Evolutionary conservation across 768 basidiomycete species (phyloP), one percentile per base, ranked within the genome.

Genomic region (Naganishia onofrii): DNA sequence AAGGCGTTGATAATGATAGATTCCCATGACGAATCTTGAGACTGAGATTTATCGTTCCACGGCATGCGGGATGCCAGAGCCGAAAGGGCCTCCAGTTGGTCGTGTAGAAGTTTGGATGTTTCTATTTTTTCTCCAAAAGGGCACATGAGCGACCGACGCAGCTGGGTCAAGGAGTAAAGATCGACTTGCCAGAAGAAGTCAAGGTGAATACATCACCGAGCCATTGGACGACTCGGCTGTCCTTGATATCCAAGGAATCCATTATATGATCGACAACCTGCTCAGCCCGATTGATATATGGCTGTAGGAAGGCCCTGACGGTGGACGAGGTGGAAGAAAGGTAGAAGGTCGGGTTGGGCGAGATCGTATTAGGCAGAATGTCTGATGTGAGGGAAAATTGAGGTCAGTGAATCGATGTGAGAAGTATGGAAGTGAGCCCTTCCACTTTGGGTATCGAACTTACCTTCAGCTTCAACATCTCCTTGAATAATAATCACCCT

Each of bases 401-500:
- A 15, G 3, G 44, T 46, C 44, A 46, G 44, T 8, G 15, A 46
- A 46, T 46, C 21, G 44, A 3, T 6, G 13, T 7, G 58, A 28
- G 34, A n/a, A 58, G 23, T 12, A 32, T 26, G 9, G 32, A 12
- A 38, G 34, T 15, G 31, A 48, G 8, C 3, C n/a, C 29, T 58
- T 36, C 23, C 17, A 6, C 7, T 42, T 3, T 21, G 13, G 19
- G 6, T 36, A 26, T 4, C 42, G 6, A 17, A 63, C 60, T 26
- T 5, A 78, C 77, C 76, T 68, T 77, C 74, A 52, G 76, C 34
- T 3, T 52, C 29, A 0, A 77, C 74, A 52, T 76, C 75, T 19
- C 79, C 79, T 36, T 80, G 74, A 48, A 80, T 71, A 31, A 80
- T 71, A 3, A 80, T 75, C 12, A 80, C 73, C 57, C 73, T 63